A percentile compares a stretch with the other conserved stretches of the same genome.
Conservation (phyloP, 2,329 filamentous ascomycete species). For the Colletotrichum sp. region DNA sequence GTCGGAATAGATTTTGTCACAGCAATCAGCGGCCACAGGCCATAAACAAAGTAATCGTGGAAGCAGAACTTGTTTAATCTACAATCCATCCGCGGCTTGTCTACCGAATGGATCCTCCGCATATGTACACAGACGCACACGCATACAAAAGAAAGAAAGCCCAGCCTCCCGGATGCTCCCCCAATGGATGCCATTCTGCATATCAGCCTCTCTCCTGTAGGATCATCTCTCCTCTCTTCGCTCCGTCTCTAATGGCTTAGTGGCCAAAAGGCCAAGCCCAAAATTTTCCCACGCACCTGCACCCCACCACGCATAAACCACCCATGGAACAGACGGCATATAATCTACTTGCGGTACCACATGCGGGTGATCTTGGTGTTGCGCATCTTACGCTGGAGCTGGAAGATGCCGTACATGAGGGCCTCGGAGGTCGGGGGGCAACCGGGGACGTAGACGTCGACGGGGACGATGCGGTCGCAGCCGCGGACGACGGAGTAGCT, state of each 20-base stretch:
- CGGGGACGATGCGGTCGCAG: slow-evolving; percentile 78
- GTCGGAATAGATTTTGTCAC: not conserved
- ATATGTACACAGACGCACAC: slow-evolving; percentile 21
- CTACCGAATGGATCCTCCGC: slow-evolving; percentile 17
- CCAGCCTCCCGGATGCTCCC: not conserved
- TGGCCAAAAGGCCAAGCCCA: not conserved
- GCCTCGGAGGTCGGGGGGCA: slow-evolving; percentile 69
- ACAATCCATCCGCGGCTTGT: slow-evolving; percentile 19
- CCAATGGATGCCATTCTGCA: not conserved
- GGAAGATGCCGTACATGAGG: slow-evolving; percentile 75
- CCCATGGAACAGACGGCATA: not conserved
- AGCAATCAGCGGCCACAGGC: not conserved
- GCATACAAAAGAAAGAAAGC: slow-evolving; percentile 16
- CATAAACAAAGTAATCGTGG: not conserved
- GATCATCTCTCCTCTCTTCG: not conserved
- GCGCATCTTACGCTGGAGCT: slow-evolving; percentile 79
- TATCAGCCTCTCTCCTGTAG: not conserved
- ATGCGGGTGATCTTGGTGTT: slow-evolving; percentile 59
- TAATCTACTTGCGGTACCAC: slow-evolving; percentile 61
- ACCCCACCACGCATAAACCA: not conserved
- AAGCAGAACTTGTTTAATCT: slow-evolving; percentile 21
- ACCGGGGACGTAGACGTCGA: slow-evolving; percentile 81
- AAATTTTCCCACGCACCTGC: not conserved
- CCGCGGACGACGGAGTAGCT: slow-evolving; percentile 76
- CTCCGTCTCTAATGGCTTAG: not conserved